Base-by-base conservation (phyloP, 176 grass and related monocot genomes). In the Tuctoria greenei region DNA sequence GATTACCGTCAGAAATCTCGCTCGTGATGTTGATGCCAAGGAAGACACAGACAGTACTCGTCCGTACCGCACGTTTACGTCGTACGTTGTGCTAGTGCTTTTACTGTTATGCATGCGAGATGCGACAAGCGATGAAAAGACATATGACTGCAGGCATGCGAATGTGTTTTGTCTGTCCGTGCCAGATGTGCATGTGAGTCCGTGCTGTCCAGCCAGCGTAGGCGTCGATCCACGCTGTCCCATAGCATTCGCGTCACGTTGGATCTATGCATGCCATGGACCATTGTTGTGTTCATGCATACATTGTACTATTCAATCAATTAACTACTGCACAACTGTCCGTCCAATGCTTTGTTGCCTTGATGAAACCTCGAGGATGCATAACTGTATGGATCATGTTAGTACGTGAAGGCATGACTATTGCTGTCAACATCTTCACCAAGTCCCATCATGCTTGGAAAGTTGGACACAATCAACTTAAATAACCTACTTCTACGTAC, bases 121-220 rank as follows among this genome's bases (percentile, higher is more conserved):
- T 6, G 20, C 24, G 8, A 10, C 26, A n/a, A 2, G 26, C 45
- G 11, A 36, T n/a, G 67, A 8, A 51, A 71, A 71, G 1, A 34
- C 46, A 23, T 2, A 35, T 2, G 44, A 37, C 47, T 21, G 0
- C n/a, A 21, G 0, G 10, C 31, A 38, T 64, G 61, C 61, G 3
- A 10, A 42, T 16, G 20, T 41, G 61, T 39, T 55, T 35, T 61
- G 44, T 49, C 16, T 61, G 44, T 49, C 16, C 37, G 17, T 76
- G 44, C n/a, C 41, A 79, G 20, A 36, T 31, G 77, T 42, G 27
- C 40, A 59, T 79, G 64, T 59, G 76, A 59, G 50, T 15, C 34
- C 52, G 43, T 40, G 57, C 26, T 6, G 11, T 4, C 50, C 25
- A 44, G 25, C 24, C 39, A 18, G n/a, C 20, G 25, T 50, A n/a